Evolutionary conservation across 805 yeast species (phyloP), one percentile per base, ranked within the genome.

Genomic region (Pichia exigua): DNA sequence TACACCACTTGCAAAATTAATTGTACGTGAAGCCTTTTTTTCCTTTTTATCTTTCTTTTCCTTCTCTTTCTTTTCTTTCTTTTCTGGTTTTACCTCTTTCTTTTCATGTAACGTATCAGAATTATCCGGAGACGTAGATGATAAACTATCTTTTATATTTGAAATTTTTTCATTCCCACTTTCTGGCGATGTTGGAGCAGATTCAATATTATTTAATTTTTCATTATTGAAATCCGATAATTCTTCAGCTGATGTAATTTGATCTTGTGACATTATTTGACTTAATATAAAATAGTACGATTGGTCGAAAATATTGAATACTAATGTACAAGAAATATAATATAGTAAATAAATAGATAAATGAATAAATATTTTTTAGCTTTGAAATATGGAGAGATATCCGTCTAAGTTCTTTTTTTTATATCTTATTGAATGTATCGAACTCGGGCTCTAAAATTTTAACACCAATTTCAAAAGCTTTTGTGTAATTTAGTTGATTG

Each of bases 1-100:
- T 40, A 86, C 83, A 46, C 89, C 87, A 41, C 86, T 81, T 2
- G 86, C 86, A 49, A 78, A 75, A 26, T 81, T 79, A 26, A 76
- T 77, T 10, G 60, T 53, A 49, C 82, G 70, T 21, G 60, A 61
- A 4, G 62, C 59, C 9, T 63, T 55, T 55, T 62, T 64, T 46
- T 59, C 62, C 42, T 61, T 59, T 47, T 61, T 67, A 48, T 61
- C 67, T 53, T 57, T 60, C 49, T 57, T 59, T 15, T 59, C 62
- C 44, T 54, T 55, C 56, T 59, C 62, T 55, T 59, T 63, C 49
- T 49, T 55, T 44, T 57, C 52, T 50, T 57, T 57, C 45, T 53
- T 60, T 27, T 50, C 56, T 42, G 52, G 47, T 38, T 48, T 53
- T 12, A 59, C 20, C 3, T 30, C 17, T 39, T 48, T 43, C 11